These are phyloP conservation scores for Vigna mungo DNA, from an alignment of 306 rosid genomes.

Conservation along the genomic window DNA sequence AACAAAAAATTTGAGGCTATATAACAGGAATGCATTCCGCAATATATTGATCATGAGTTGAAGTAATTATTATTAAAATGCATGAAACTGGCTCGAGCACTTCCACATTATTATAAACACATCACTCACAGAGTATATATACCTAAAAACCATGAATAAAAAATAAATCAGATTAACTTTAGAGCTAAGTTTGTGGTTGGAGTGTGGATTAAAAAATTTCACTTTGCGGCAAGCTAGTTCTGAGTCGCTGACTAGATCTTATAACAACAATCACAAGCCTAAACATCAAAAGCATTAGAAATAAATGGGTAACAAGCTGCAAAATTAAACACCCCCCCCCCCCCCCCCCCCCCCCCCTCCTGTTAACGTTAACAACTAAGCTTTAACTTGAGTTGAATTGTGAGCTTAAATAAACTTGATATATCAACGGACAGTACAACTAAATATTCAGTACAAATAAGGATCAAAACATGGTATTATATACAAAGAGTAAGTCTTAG, in stretches of 20 bases:
- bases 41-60: too few species aligned
- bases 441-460: neutral
- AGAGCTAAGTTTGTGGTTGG: too few species aligned
- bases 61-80: too few species aligned
- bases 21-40: too few species aligned
- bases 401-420: neutral
- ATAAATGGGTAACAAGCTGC: neutral
- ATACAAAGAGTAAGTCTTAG: neutral
- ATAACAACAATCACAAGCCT: neutral
- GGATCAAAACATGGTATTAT: neutral
- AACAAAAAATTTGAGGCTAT: neutral
- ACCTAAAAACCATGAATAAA: too few species aligned
- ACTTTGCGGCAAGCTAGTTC: neutral
- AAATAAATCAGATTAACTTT: too few species aligned
- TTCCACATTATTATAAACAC: too few species aligned
- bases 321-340: neutral
- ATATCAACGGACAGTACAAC: neutral
- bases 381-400: neutral
- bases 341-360: neutral
- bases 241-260: conserved; percentile 30
- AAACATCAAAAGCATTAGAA: conserved; percentile 11
- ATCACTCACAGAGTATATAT: too few species aligned
- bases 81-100: too few species aligned
- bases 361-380: neutral
- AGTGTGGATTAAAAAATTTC: too few species aligned